Percentiles rank a stretch among this genome's conserved stretches.
Conservation (phyloP, 163 green algal species). For the Chlamydomonas reinhardtii region DNA sequence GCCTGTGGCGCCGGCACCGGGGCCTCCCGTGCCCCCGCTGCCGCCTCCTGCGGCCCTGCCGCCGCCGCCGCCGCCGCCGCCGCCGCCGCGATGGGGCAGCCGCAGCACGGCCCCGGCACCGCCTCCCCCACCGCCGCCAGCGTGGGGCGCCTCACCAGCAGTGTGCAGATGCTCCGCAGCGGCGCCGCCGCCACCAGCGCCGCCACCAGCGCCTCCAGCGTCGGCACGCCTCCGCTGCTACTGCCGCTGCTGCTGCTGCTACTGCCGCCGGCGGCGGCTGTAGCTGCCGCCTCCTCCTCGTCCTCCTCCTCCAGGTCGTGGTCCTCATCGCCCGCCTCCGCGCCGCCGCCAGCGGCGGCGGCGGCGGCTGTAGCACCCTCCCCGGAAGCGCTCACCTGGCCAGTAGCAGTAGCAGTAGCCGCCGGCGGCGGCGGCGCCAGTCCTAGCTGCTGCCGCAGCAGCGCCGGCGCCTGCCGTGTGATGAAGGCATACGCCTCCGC, state of each 20-base stretch:
- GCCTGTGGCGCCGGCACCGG: background rate
- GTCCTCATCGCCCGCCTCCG: background rate
- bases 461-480: background rate
- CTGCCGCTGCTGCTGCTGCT: background rate
- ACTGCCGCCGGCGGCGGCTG: background rate
- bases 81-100: background rate
- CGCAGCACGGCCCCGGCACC: slow-evolving; percentile 6
- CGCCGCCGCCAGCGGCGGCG: background rate
- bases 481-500: slow-evolving; percentile 9
- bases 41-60: background rate
- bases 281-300: background rate
- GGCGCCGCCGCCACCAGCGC: slow-evolving; percentile 24
- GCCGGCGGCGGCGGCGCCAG: background rate
- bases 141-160: slow-evolving; percentile 8
- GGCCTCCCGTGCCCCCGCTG: background rate
- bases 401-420: no score
- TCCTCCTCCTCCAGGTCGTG: background rate
- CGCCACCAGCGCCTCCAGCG: slow-evolving; percentile 13
- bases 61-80: background rate
- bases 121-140: background rate
- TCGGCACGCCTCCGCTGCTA: background rate
- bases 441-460: slow-evolving; percentile 5
- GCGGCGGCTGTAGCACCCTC: background rate
- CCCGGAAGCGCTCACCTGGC: no score
- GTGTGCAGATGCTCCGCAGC: background rate